Conservation (phyloP, 345 rosid genomes). For the Murraya koenigii region DNA sequence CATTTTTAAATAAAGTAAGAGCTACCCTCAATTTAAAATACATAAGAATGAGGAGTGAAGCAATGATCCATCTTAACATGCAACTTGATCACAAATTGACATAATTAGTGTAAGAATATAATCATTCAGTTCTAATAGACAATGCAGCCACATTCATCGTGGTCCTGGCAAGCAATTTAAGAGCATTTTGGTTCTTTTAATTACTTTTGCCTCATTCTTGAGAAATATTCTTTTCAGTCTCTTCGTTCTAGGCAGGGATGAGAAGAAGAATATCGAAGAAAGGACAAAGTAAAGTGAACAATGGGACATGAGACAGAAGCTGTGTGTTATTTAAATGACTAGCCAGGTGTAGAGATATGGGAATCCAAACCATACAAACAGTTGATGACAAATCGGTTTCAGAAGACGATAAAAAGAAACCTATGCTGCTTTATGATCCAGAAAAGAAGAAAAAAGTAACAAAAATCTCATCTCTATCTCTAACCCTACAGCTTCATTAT, state of each 20-base stretch:
- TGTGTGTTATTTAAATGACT: not conserved
- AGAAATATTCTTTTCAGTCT: no score
- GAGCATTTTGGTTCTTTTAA: no score
- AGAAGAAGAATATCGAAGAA: not conserved
- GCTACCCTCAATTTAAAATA: no score
- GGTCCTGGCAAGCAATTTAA: no score
- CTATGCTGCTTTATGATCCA: constrained; percentile 26
- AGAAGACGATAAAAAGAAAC: constrained; percentile 19
- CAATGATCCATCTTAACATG: no score
- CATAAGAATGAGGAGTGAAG: no score
- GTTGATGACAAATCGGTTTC: constrained; percentile 41
- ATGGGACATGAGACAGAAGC: constrained; percentile 4
- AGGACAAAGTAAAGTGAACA: not conserved
- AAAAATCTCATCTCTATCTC: constrained; percentile 8
- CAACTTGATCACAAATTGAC: no score
- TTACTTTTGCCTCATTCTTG: no score
- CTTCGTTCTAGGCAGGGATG: constrained; percentile 1
- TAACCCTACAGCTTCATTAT: constrained; percentile 22
- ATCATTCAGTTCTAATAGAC: no score
- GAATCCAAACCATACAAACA: constrained; percentile 37
- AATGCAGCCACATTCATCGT: no score
- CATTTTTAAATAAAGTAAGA: no score
- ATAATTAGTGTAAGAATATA: no score
- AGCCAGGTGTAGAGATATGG: constrained; percentile 7
- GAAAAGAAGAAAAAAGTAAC: constrained; percentile 17